phyloP scores from a whole-genome alignment of 225 moss, liverwort and hornwort species.

The Straminergon stramineum region DNA sequence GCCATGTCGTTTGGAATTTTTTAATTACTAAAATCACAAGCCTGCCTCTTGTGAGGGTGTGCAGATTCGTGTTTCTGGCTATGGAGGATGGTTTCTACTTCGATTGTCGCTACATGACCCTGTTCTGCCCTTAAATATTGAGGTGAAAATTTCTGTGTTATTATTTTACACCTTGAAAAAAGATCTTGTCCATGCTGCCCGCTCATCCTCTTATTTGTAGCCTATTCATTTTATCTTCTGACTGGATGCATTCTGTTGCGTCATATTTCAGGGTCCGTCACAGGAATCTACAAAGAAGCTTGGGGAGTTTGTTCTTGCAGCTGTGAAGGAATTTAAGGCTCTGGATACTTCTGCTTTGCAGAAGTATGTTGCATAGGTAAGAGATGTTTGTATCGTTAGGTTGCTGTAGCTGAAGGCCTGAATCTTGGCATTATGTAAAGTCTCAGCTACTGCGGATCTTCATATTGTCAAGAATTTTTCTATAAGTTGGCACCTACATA shows the following conservation, averaged over 20 bases:
- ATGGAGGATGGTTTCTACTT: slow-evolving; percentile 91
- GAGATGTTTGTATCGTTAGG: neutral
- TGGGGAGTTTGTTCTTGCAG: slow-evolving; percentile 47
- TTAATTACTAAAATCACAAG: neutral
- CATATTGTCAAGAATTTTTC: neutral
- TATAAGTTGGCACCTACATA: neutral
- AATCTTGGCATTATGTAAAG: neutral
- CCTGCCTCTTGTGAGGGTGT: neutral
- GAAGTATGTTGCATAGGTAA: slow-evolving; percentile 39
- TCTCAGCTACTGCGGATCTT: neutral
- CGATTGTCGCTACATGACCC: slow-evolving; percentile 94
- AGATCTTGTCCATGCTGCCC: neutral
- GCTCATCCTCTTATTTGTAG: neutral
- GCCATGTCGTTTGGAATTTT: neutral
- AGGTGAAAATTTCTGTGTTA: slow-evolving; percentile 29
- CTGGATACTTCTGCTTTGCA: slow-evolving; percentile 62
- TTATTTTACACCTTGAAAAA: neutral
- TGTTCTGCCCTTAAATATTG: slow-evolving; percentile 89
- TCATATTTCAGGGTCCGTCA: slow-evolving; percentile 65
- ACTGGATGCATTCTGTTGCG: neutral
- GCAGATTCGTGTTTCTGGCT: slow-evolving; percentile 92
- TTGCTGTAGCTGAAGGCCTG: neutral
- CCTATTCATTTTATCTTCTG: neutral
- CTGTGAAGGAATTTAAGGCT: slow-evolving; percentile 69
- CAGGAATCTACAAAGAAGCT: slow-evolving; percentile 74